Percentiles rank a stretch among this genome's conserved stretches.
These are phyloP conservation scores for Adansonia gregorii DNA, from an alignment of 441 rosid genomes.

Conservation along the genomic window DNA sequence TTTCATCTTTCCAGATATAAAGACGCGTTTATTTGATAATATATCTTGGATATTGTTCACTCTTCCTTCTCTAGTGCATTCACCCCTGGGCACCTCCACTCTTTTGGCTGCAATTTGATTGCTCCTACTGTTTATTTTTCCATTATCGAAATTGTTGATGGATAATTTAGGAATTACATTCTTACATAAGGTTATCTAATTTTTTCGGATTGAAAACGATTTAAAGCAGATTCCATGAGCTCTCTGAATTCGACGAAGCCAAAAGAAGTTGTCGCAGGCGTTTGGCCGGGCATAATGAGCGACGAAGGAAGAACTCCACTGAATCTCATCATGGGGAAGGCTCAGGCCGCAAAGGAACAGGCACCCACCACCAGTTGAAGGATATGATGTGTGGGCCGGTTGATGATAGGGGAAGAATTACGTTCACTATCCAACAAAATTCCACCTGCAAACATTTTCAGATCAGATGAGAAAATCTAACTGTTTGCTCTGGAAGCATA, in stretches of 20 bases:
- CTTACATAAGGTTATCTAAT: neutral
- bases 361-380: constrained; percentile 31
- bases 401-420: constrained; percentile 45
- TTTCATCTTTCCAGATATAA: neutral
- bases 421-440: constrained; percentile 47
- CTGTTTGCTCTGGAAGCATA: neutral
- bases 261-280: constrained; percentile 68
- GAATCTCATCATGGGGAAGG: constrained; percentile 39
- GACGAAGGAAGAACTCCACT: constrained; percentile 53
- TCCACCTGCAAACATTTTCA: constrained; percentile 52
- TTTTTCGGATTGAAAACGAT: neutral
- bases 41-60: neutral
- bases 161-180: neutral
- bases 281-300: constrained; percentile 67
- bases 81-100: neutral
- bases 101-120: neutral
- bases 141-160: neutral
- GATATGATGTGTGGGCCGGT: constrained; percentile 47
- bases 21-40: neutral
- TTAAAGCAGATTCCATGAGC: constrained; percentile 56
- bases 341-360: constrained; percentile 34
- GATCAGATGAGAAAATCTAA: constrained; percentile 37
- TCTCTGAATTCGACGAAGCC: constrained; percentile 56
- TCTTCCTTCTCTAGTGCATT: neutral
- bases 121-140: neutral